Evolutionary conservation across 257 asterid species (phyloP).

Genomic region (Catharanthus roseus): DNA sequence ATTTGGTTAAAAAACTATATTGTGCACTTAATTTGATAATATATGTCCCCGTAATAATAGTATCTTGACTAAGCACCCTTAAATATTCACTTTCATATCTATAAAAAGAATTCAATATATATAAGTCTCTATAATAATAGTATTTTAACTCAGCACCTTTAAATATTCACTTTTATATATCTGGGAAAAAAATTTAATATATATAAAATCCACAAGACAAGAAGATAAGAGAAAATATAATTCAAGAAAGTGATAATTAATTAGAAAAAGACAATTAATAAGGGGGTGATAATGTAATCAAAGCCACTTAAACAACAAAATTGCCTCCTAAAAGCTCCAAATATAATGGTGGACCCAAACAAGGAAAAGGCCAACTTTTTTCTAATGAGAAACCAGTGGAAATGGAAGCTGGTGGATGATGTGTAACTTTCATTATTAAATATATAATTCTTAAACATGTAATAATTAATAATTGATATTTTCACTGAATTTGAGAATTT

Average conservation of each 20-base stretch:
- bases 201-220: no score
- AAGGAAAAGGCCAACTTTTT: conserved; percentile 12
- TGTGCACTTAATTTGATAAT: no score
- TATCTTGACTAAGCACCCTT: no score
- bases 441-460: background rate
- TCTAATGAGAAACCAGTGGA: conserved; percentile 18
- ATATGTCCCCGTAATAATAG: no score
- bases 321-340: conserved; percentile 21
- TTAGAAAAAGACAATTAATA: background rate
- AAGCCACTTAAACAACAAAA: background rate
- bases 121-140: no score
- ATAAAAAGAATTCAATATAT: no score
- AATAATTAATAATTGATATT: conserved; percentile 2
- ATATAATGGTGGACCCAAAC: conserved; percentile 37
- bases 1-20: no score
- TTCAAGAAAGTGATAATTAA: background rate
- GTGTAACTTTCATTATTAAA: conserved; percentile 32
- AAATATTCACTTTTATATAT: no score
- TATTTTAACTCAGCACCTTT: no score
- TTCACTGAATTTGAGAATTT: background rate
- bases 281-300: background rate
- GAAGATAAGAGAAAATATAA: no score
- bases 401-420: conserved; percentile 38
- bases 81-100: no score
- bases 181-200: no score